Percentiles rank a stretch among this genome's conserved stretches.
Evolutionary conservation across 2,329 filamentous ascomycete genomes (phyloP).

Genomic region (Westerdykella aurantiaca): DNA sequence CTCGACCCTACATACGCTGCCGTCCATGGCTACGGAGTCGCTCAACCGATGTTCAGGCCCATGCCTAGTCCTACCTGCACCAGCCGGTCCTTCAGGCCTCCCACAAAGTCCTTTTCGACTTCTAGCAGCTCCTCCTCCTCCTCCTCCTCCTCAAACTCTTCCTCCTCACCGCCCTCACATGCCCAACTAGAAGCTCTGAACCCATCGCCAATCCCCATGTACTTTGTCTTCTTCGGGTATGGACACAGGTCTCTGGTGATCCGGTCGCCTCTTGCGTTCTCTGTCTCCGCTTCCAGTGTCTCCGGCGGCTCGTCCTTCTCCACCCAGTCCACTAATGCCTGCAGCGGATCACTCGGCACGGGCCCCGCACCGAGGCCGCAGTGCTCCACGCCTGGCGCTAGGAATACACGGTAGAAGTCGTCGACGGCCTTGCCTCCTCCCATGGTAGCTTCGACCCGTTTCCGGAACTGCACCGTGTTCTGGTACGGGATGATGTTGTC

Average conservation of each 20-base stretch:
- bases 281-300: conserved; percentile 15
- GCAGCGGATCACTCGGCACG: conserved; percentile 14
- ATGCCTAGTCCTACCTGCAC: conserved; percentile 3
- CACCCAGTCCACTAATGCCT: conserved; percentile 24
- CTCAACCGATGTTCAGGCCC: conserved; percentile 1
- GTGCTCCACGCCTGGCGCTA: conserved; percentile 25
- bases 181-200: conserved; percentile 10
- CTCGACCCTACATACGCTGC: too few relatives aligned
- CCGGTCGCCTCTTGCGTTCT: conserved; percentile 11
- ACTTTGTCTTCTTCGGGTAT: conserved; percentile 15
- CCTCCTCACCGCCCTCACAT: conserved; percentile 6
- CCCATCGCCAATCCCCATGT: conserved; percentile 13
- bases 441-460: conserved; percentile 19
- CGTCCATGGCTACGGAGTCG: too few relatives aligned
- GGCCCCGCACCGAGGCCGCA: conserved; percentile 19
- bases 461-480: conserved; percentile 21
- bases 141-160: neutral
- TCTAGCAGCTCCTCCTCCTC: neutral
- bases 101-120: conserved; percentile 1
- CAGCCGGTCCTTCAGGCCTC: conserved; percentile 5
- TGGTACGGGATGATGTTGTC: conserved; percentile 23
- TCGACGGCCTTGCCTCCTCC: conserved; percentile 20
- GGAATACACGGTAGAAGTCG: conserved; percentile 27
- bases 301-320: conserved; percentile 22
- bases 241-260: conserved; percentile 18